Conservation (phyloP, 345 rosid species). For the Aquilaria malaccensis region DNA sequence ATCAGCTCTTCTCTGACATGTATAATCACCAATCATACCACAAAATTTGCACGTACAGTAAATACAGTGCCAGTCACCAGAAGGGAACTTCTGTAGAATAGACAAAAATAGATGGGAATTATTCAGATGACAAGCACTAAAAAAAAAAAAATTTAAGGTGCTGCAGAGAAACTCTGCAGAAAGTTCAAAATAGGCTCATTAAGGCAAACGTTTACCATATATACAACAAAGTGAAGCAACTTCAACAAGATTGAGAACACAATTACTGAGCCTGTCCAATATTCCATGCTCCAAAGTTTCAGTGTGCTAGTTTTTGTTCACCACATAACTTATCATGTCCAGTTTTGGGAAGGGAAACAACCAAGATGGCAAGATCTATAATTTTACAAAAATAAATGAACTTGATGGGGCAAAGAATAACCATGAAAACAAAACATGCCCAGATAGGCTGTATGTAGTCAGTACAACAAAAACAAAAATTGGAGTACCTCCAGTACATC, state of each 20-base stretch:
- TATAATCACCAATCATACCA: constrained; percentile 35
- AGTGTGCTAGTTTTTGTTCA: not conserved
- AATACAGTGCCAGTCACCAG: constrained; percentile 83
- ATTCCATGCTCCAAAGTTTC: not conserved
- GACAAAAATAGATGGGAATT: constrained; percentile 11
- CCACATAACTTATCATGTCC: not conserved
- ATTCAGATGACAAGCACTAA: not conserved
- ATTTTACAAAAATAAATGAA: not conserved
- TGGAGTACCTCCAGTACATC: too few relatives aligned
- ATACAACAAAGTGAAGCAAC: not conserved
- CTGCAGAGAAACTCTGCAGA: not conserved
- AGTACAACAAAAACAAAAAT: constrained; percentile 1
- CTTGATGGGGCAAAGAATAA: not conserved
- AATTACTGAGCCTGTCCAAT: not conserved
- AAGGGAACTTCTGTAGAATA: constrained; percentile 63
- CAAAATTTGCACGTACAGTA: constrained; percentile 90
- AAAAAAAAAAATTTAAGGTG: constrained; percentile 2
- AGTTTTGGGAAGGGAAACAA: constrained; percentile 1
- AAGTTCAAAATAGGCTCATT: constrained; percentile 1
- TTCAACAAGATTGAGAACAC: not conserved
- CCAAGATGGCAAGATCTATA: not conserved
- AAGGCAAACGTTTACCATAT: not conserved
- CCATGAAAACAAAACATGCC: not conserved
- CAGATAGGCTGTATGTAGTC: not conserved
- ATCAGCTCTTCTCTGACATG: constrained; percentile 19